phyloP scores from a whole-genome alignment of 768 basidiomycete genomes.

The Rossbeevera mucosa region DNA sequence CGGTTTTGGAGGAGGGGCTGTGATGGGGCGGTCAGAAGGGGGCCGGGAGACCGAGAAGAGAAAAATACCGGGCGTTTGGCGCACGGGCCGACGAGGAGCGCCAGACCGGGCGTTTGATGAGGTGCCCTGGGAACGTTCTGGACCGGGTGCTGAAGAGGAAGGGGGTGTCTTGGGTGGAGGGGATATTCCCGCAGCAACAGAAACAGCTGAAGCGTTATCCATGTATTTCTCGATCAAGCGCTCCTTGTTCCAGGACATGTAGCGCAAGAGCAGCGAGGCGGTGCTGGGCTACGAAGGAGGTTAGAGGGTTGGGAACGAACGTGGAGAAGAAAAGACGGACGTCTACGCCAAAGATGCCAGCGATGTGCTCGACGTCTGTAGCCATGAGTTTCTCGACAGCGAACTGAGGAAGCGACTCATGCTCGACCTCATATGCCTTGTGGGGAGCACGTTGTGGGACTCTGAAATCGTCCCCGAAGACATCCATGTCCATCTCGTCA shows the following conservation, averaged over 20 bases:
- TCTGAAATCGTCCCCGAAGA: constrained; percentile 60
- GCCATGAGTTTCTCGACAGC: constrained; percentile 78
- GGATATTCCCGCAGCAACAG: constrained; percentile 70
- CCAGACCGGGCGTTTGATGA: constrained; percentile 23
- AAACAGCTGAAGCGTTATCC: constrained; percentile 77
- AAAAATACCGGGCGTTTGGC: constrained; percentile 25
- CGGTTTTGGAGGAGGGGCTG: constrained; percentile 26
- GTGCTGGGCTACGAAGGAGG: constrained; percentile 49
- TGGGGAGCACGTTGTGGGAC: constrained; percentile 49
- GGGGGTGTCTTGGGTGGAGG: constrained; percentile 25
- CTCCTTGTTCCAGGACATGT: constrained; percentile 94
- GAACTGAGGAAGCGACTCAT: constrained; percentile 64
- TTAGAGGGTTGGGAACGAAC: background rate
- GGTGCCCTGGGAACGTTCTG: constrained; percentile 31
- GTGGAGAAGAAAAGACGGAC: constrained; percentile 44
- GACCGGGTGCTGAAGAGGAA: constrained; percentile 25
- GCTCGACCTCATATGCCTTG: constrained; percentile 85
- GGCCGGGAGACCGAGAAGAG: background rate
- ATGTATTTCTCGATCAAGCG: constrained; percentile 94
- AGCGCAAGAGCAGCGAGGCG: constrained; percentile 74
- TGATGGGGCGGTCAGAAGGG: background rate
- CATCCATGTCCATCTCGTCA: constrained; percentile 70
- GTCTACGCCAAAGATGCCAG: constrained; percentile 83
- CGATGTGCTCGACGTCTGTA: constrained; percentile 79
- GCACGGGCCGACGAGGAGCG: constrained; percentile 26